Evolutionary conservation across 257 asterid genomes (phyloP).

Genomic region (Capsicum pubescens): DNA sequence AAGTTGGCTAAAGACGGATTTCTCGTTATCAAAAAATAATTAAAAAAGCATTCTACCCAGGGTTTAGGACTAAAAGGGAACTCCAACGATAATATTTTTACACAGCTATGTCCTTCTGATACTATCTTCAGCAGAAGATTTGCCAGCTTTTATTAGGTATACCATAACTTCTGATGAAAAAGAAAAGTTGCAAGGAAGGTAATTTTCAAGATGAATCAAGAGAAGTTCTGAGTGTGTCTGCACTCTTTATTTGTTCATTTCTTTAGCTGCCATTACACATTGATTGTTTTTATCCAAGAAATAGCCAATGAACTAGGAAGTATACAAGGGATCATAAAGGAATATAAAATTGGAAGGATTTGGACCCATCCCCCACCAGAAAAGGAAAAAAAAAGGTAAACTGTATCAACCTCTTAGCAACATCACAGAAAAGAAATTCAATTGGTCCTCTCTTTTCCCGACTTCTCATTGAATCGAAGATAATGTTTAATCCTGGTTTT

Average conservation of each 20-base stretch:
- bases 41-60: not conserved
- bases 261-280: constrained; percentile 18
- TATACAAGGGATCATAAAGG: constrained; percentile 5
- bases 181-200: not conserved
- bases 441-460: not conserved
- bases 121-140: not conserved
- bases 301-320: constrained; percentile 8
- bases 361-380: not conserved
- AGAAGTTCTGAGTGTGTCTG: constrained; percentile 1
- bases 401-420: not conserved
- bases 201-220: not conserved
- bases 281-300: constrained; percentile 9
- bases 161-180: not conserved
- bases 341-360: not conserved
- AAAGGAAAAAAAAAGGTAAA: not conserved
- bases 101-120: not conserved
- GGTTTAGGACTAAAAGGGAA: constrained; percentile 15
- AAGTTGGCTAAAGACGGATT: constrained; percentile 1
- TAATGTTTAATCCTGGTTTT: constrained; percentile 5
- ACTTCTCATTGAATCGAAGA: not conserved
- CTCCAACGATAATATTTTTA: not conserved
- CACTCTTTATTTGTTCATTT: constrained; percentile 4
- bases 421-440: constrained; percentile 6
- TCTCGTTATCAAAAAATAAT: not conserved
- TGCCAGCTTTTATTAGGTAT: not conserved